These are phyloP conservation scores for Sphagnum tenellum DNA, from an alignment of 225 moss, liverwort and hornwort species.

Conservation along the genomic window DNA sequence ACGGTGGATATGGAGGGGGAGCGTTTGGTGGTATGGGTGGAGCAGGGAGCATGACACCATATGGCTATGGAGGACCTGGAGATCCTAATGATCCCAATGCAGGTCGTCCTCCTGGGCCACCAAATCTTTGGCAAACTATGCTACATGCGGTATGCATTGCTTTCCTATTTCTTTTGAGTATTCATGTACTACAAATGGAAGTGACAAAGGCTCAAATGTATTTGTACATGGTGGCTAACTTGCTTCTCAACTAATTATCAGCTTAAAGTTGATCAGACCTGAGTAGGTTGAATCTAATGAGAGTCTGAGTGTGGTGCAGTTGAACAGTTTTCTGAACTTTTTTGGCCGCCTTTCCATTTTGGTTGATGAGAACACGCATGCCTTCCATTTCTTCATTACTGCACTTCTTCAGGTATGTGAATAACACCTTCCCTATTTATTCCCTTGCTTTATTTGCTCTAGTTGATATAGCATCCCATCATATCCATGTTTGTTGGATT, in stretches of 20 bases:
- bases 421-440: too few relatives aligned
- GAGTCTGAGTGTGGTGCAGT: conserved; percentile 29
- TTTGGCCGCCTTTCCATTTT: conserved; percentile 93
- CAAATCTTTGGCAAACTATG: conserved; percentile 81
- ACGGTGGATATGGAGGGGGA: conserved; percentile 33
- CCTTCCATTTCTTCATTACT: conserved; percentile 93
- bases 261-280: too few relatives aligned
- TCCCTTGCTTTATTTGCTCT: too few relatives aligned
- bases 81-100: conserved; percentile 89
- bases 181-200: too few relatives aligned
- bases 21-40: conserved; percentile 5
- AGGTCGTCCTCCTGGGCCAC: conserved; percentile 73
- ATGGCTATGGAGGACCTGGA: conserved; percentile 68
- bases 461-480: too few relatives aligned
- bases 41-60: conserved; percentile 17
- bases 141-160: conserved; percentile 72
- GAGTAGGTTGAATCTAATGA: too few relatives aligned
- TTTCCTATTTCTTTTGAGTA: too few relatives aligned
- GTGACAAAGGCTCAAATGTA: too few relatives aligned
- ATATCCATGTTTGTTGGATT: too few relatives aligned
- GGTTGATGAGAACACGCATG: conserved; percentile 96
- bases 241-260: too few relatives aligned
- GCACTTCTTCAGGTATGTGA: conserved; percentile 78
- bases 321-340: conserved; percentile 75
- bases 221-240: too few relatives aligned